Base-by-base conservation (phyloP, 345 rosid genomes). In the Citrus sp. region DNA sequence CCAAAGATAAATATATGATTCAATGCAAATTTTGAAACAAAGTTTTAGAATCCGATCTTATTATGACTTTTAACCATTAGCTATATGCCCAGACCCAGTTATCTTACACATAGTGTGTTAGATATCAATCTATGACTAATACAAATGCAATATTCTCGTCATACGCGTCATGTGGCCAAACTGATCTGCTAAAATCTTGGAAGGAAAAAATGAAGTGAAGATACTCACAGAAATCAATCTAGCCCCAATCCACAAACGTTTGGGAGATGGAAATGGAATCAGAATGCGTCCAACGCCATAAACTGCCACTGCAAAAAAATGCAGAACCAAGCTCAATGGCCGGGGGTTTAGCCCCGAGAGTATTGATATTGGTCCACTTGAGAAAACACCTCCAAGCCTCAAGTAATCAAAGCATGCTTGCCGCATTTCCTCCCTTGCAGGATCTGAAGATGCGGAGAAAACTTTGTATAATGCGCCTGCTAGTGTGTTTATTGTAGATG, bases 401-500 rank as follows among this genome's bases (percentile, higher is more conserved):
- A 84, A 80, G 27, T 84, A 87, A 12, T 78, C 79, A 6, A 84
- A 87, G 69, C 81, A 87, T 12, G 84, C 83, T 82, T 84, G 81
- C 19, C 80, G 78, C 79, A 87, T 80, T 74, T 84, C 86, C 10
- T 8, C 71, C 70, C 35, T 80, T 3, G 85, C 83, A 61, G 79
- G 84, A 75, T 87, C 79, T 0, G 78, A 63, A 25, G 87, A 78
- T 51, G 77, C 80, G 18, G 77, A 79, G 9, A 82, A 82, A 8
- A 84, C 86, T 21, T 78, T 78, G 72, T 84, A 71, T 60, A 87
- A 35, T 2, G 82, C 86, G 0, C 49, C 83, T 1, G 87, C 87
- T 74, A 87, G 46, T 70, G 87, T 87, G 65, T 87, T 87, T 76
- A 87, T 80, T 7, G 87, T 86, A 12, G 89, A 78, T 42, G 80